Base-by-base conservation (phyloP, 306 rosid species). In the Vigna reflexopilosa region DNA sequence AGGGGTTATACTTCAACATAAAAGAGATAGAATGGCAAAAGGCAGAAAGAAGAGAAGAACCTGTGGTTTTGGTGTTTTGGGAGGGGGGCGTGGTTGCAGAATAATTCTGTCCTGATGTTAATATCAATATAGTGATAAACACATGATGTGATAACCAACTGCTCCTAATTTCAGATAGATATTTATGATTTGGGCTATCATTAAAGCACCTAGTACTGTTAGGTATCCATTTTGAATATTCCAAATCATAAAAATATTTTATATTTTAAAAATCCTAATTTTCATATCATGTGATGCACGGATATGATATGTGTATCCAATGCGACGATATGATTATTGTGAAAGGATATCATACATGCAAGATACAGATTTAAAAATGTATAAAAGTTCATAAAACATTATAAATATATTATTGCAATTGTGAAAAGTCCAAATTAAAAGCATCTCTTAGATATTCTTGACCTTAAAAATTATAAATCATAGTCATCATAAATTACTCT, bases 161-260 rank as follows among this genome's bases (percentile, higher is more conserved):
- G 67, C 34, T 40, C 22, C 57, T 47, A 26, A 47, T 70, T 70
- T 32, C 22, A 49, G 40, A n/a, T 70, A n/a, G 48, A 16, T n/a
- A 5, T 70, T 50, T 51, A 32, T 16, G 9, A 9, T 32, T 0
- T 22, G 52, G n/a, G 52, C 42, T 65, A 49, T 54, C 73, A 6
- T 36, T 16, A 42, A 47, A 32, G 54, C 56, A 40, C 54, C 57
- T 10, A 64, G 42, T 64, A 14, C 64, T 64, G 40, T 34, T 64
- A 64, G 40, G 34, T 20, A 49, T 54, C 54, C 17, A 34, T 58
- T 75, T 28, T 75, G 65, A 64, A 19, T 19, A 24, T 49, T 14
- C 52, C 26, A 30, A 70, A 51, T n/a, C 59, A 70, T 70, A 51
- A 49, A 34, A 34, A 34, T 52, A 32, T 71, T 32, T n/a, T 30